Evolutionary conservation across 177 flowering plant species (phyloP), one percentile per base, ranked within the genome.

Genomic region (Vitis hybrid): DNA sequence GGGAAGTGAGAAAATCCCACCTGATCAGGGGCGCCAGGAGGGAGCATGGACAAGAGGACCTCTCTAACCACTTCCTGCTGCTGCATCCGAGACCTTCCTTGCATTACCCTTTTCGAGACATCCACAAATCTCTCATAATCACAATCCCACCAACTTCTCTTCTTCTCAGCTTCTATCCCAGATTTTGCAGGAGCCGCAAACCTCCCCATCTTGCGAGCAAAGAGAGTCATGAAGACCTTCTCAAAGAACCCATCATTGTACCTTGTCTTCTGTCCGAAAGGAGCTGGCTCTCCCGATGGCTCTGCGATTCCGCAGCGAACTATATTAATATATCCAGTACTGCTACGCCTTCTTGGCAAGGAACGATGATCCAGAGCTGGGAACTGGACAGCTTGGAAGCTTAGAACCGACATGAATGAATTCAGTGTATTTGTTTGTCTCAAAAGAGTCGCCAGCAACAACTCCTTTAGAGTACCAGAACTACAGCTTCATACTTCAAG

Each of bases 21-120:
- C 95, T 92, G 97, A 72, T 83, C 99, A 39, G 98, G 99, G 22
- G 99, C 99, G 56, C 97, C 98, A 2, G 99, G 98, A 73, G 99
- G 98, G 50, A 95, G 94, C 96, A 95, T 93, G 9, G 98, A 95
- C 71, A 93, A 49, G 71, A 93, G 90, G 48, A 95, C 97, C 73
- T 95, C 91, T 60, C 98, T 73, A 45, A 93, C 99, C 10, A 91
- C 97, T 76, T 87, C 58, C 66, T 89, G 97, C 78, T 93, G 98
- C 78, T 95, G 91, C 60, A 51, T 21, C 2, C 93, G 83, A 21
- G 80, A 75, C 75, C 96, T 86, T 14, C 98, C 97, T 61, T 89
- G 89, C 87, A 86, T 90, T 19, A 93, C 97, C 69, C 89, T 86
- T 79, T 69, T 90, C 1, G 98, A 93, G 21, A 87, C 99, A 14